phyloP scores from a whole-genome alignment of 148 eudicot species.

The Persicaria maculosa region DNA sequence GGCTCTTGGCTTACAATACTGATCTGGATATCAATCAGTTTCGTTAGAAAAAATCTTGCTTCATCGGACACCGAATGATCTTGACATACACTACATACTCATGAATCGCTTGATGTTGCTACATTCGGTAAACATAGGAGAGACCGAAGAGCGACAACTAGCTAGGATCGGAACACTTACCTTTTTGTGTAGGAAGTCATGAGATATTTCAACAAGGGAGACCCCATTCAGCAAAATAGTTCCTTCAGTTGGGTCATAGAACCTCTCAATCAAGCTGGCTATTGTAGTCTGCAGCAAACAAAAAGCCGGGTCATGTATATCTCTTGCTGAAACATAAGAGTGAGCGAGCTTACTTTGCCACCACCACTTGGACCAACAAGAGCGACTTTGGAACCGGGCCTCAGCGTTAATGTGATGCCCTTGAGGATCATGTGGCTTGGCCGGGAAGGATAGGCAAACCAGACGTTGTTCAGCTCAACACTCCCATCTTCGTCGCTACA shows the following conservation, averaged over 20 bases:
- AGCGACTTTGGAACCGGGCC: slow-evolving; percentile 82
- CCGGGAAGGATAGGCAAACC: slow-evolving; percentile 94
- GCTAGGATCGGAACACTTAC: slow-evolving; percentile 21
- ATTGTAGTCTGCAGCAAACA: slow-evolving; percentile 68
- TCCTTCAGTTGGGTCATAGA: slow-evolving; percentile 79
- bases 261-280: slow-evolving; percentile 83
- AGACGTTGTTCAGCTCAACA: slow-evolving; percentile 76
- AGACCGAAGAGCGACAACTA: neutral
- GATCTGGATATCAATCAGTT: slow-evolving; percentile 34
- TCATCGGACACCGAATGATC: too few species aligned
- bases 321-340: neutral
- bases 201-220: slow-evolving; percentile 65
- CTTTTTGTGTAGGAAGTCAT: slow-evolving; percentile 72
- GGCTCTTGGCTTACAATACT: slow-evolving; percentile 98
- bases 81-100: too few species aligned
- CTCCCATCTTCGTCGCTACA: slow-evolving; percentile 62
- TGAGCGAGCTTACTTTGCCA: slow-evolving; percentile 51
- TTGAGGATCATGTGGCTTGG: slow-evolving; percentile 84
- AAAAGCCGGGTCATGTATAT: neutral
- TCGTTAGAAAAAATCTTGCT: neutral
- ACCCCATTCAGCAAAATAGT: slow-evolving; percentile 73
- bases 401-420: slow-evolving; percentile 70
- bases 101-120: neutral
- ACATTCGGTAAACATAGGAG: neutral
- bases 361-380: slow-evolving; percentile 99